These are phyloP conservation scores for Salisapilia sapeloensis DNA, from an alignment of 352 stramenopile species.

Conservation along the genomic window DNA sequence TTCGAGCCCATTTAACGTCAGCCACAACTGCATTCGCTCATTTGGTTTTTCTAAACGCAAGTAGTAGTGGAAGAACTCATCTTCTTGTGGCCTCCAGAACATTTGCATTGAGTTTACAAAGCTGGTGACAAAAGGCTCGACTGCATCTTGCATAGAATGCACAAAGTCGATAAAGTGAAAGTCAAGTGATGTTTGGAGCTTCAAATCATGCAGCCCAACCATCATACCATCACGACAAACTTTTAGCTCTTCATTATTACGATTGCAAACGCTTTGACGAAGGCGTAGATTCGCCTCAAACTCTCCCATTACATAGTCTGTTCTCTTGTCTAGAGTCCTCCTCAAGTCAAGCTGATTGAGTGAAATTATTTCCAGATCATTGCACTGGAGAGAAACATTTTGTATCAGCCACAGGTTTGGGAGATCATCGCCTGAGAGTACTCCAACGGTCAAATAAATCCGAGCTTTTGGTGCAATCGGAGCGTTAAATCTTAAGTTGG, in stretches of 20 bases:
- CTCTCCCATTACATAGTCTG: conserved; percentile 48
- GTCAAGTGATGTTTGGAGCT: conserved; percentile 12
- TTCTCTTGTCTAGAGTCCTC: conserved; percentile 25
- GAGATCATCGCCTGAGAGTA: conserved; percentile 50
- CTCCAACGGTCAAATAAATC: conserved; percentile 17
- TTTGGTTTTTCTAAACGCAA: conserved; percentile 13
- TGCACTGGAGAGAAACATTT: conserved; percentile 18
- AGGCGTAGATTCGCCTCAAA: conserved; percentile 41
- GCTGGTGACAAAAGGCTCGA: conserved; percentile 13
- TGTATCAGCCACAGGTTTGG: conserved; percentile 53
- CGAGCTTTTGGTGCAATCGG: conserved; percentile 12
- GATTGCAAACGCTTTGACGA: conserved; percentile 15
- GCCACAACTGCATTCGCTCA: conserved; percentile 20
- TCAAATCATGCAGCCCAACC: conserved; percentile 26
- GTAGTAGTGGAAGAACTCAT: conserved; percentile 49
- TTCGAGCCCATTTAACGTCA: conserved; percentile 20
- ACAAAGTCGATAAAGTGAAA: conserved; percentile 17
- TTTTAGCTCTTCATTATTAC: conserved; percentile 2
- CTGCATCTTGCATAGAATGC: conserved; percentile 7
- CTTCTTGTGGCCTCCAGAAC: conserved; percentile 44
- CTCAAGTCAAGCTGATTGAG: conserved; percentile 20
- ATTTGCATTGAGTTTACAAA: conserved; percentile 7
- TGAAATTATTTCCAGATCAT: conserved; percentile 16
- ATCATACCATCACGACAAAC: conserved; percentile 28
- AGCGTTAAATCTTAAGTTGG: conserved; percentile 20